Percentiles rank a stretch among this genome's conserved stretches.
phyloP scores from a whole-genome alignment of 257 asterid species.

The Solanum clarkiae region DNA sequence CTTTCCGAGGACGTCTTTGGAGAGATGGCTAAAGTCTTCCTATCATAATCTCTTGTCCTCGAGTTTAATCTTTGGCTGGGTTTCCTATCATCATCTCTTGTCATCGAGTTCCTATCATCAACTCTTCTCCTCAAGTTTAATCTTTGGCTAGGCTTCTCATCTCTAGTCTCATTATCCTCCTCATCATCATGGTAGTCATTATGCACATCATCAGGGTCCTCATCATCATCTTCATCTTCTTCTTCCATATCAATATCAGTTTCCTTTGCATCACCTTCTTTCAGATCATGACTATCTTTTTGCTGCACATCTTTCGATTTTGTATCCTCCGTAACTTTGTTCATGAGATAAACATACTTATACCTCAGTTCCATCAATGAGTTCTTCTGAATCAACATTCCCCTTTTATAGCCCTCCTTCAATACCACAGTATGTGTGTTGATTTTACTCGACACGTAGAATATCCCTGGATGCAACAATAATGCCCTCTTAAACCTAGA shows the following conservation, averaged over 20 bases:
- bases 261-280: constrained; percentile 22
- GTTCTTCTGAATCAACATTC: constrained; percentile 45
- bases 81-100: neutral
- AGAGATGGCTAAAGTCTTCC: neutral
- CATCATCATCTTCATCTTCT: constrained; percentile 23
- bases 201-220: constrained; percentile 19
- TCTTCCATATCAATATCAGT: constrained; percentile 11
- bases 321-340: constrained; percentile 29
- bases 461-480: constrained; percentile 83
- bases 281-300: constrained; percentile 19
- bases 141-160: neutral
- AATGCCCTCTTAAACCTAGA: constrained; percentile 70
- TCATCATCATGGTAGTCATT: constrained; percentile 9
- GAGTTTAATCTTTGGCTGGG: neutral
- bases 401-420: constrained; percentile 73
- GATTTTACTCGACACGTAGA: constrained; percentile 63
- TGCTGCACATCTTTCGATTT: constrained; percentile 10
- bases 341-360: constrained; percentile 58
- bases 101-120: neutral
- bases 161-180: neutral
- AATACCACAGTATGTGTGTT: constrained; percentile 63
- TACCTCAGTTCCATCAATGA: constrained; percentile 53
- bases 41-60: neutral
- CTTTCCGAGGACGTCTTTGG: neutral
- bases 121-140: neutral